These are phyloP conservation scores for Metarhizium sp. DNA, from an alignment of 2,329 filamentous ascomycete genomes.

Conservation along the genomic window DNA sequence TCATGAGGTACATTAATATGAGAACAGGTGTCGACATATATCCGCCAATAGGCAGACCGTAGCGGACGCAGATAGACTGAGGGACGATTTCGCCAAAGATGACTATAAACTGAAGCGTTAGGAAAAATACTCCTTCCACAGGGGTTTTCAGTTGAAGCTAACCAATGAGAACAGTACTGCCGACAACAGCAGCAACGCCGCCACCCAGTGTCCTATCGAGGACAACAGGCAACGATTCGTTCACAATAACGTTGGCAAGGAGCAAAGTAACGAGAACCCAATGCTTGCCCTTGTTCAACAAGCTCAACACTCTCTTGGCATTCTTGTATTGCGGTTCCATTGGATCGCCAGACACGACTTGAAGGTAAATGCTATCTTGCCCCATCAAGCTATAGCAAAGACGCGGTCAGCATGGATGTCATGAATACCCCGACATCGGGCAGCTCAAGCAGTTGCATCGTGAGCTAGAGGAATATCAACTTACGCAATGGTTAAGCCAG, in stretches of 20 bases:
- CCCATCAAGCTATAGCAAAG: slow-evolving; percentile 42
- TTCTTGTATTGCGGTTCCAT: slow-evolving; percentile 81
- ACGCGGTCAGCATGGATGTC: neutral
- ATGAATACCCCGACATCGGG: neutral
- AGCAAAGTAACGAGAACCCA: slow-evolving; percentile 95
- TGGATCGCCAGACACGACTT: slow-evolving; percentile 81
- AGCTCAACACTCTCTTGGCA: slow-evolving; percentile 67
- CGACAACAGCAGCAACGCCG: slow-evolving; percentile 86
- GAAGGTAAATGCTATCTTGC: slow-evolving; percentile 91
- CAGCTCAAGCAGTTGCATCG: neutral
- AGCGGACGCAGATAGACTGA: slow-evolving; percentile 92
- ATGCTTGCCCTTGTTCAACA: slow-evolving; percentile 86
- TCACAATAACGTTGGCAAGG: slow-evolving; percentile 94
- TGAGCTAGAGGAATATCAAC: slow-evolving; percentile 19
- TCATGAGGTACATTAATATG: slow-evolving; percentile 82
- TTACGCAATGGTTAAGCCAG: slow-evolving; percentile 81
- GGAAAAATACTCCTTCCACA: neutral
- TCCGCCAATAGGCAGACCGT: slow-evolving; percentile 88
- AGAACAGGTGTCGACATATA: slow-evolving; percentile 87
- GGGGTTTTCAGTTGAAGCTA: slow-evolving; percentile 21
- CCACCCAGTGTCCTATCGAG: slow-evolving; percentile 89
- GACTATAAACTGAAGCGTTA: slow-evolving; percentile 43
- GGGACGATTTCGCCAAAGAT: slow-evolving; percentile 97
- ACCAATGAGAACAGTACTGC: slow-evolving; percentile 92
- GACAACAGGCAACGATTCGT: slow-evolving; percentile 92